These are phyloP conservation scores for Lasiodiplodia gonubiensis DNA, from an alignment of 2,329 filamentous ascomycete genomes.

Conservation along the genomic window DNA sequence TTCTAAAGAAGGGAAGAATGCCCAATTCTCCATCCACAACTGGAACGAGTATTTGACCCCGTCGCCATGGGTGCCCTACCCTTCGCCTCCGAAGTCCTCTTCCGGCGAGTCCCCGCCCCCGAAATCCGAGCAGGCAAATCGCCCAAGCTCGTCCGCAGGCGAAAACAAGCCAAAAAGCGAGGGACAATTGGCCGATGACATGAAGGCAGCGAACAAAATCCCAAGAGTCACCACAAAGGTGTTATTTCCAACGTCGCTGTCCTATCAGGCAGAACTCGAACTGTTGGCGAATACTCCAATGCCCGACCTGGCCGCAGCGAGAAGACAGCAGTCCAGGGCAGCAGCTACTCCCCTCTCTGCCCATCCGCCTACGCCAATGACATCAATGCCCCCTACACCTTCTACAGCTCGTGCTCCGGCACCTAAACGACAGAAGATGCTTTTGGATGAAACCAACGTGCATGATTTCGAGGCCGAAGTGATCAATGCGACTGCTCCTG, in stretches of 20 bases:
- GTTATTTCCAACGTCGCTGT: constrained; percentile 81
- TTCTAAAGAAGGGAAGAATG: constrained; percentile 63
- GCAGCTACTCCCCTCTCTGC: constrained; percentile 54
- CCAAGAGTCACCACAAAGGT: constrained; percentile 66
- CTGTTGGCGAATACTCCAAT: constrained; percentile 74
- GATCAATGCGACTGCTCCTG: constrained; percentile 73
- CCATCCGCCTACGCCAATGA: constrained; percentile 71
- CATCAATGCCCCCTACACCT: constrained; percentile 59
- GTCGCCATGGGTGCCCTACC: constrained; percentile 81
- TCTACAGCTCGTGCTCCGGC: constrained; percentile 63
- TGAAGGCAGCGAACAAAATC: constrained; percentile 53
- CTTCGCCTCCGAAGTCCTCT: constrained; percentile 34
- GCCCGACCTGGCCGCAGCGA: constrained; percentile 55
- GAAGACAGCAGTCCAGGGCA: constrained; percentile 55
- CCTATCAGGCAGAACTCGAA: constrained; percentile 74
- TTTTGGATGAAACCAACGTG: constrained; percentile 76
- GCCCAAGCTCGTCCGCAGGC: constrained; percentile 34
- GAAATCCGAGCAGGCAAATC: constrained; percentile 34
- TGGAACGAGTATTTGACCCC: constrained; percentile 89
- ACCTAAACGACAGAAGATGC: constrained; percentile 76
- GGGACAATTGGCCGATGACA: neutral
- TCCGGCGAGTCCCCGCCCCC: constrained; percentile 34
- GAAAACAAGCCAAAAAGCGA: constrained; percentile 32
- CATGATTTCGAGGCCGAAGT: constrained; percentile 78
- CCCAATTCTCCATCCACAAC: constrained; percentile 87